A percentile compares a stretch with the other conserved stretches of the same genome.
Evolutionary conservation across 2,329 filamentous ascomycete genomes (phyloP).

Genomic region (Purpureocillium lavendulum): DNA sequence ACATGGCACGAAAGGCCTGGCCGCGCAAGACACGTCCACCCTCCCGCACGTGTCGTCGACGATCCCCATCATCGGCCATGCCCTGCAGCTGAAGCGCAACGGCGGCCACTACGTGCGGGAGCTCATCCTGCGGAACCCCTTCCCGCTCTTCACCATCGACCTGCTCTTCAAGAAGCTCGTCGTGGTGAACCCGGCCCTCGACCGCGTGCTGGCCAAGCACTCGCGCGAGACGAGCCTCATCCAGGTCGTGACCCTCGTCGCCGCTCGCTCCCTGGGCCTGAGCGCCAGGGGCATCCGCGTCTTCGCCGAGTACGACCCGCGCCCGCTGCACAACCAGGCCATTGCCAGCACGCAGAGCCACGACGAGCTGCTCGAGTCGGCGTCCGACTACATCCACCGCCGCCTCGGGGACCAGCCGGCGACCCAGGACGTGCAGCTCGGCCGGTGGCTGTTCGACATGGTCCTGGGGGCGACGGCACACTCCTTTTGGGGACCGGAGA

Average conservation of each 20-base stretch:
- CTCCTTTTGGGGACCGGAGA: constrained; percentile 20
- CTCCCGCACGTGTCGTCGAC: constrained; percentile 12
- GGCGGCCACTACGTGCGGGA: constrained; percentile 17
- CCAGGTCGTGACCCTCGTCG: constrained; percentile 20
- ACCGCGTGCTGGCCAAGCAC: constrained; percentile 17
- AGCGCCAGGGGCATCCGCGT: constrained; percentile 12
- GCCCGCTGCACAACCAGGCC: constrained; percentile 17
- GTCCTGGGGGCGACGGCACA: constrained; percentile 20
- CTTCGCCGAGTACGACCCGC: constrained; percentile 17
- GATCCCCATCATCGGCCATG: constrained; percentile 17
- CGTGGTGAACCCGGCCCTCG: constrained; percentile 17
- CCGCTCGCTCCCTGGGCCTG: constrained; percentile 17
- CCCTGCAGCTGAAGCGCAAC: constrained; percentile 13
- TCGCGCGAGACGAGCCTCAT: constrained; percentile 19
- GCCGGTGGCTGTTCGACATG: constrained; percentile 19
- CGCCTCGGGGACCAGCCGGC: constrained; percentile 12
- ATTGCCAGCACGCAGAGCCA: constrained; percentile 16
- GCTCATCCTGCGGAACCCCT: constrained; percentile 13
- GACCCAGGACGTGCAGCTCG: constrained; percentile 12
- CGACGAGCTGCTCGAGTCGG: constrained; percentile 12
- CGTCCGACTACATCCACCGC: constrained; percentile 11
- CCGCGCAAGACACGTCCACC: neutral
- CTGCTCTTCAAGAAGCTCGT: constrained; percentile 18
- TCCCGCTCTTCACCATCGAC: constrained; percentile 16
- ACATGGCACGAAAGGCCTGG: no score